These are phyloP conservation scores for Hawksworthiomyces lignivorus DNA, from an alignment of 2,329 filamentous ascomycete species.

Conservation along the genomic window DNA sequence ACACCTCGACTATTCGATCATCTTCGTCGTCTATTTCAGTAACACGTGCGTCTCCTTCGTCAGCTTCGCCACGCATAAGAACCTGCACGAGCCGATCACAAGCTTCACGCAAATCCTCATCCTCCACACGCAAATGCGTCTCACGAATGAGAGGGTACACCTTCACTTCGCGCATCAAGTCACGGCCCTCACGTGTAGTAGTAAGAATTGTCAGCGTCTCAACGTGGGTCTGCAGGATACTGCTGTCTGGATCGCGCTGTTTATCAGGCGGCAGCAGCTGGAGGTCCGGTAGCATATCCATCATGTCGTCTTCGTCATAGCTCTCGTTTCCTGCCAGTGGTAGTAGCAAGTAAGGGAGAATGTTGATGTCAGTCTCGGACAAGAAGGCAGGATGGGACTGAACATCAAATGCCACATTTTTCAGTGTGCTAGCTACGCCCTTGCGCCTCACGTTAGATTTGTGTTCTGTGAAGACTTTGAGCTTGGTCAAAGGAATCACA, in stretches of 20 bases:
- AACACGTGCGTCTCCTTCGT: slow-evolving; percentile 34
- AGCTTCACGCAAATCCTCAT: slow-evolving; percentile 74
- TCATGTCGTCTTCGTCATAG: slow-evolving; percentile 77
- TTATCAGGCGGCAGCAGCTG: slow-evolving; percentile 89
- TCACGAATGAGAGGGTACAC: slow-evolving; percentile 89
- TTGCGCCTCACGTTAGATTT: slow-evolving; percentile 73
- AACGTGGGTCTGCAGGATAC: slow-evolving; percentile 77
- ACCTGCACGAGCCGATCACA: slow-evolving; percentile 89
- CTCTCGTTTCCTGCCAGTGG: slow-evolving; percentile 85
- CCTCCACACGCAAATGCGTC: slow-evolving; percentile 67
- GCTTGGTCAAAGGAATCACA: slow-evolving; percentile 83
- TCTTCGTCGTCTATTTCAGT: slow-evolving; percentile 32
- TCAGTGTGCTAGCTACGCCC: slow-evolving; percentile 94
- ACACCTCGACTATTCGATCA: slow-evolving; percentile 46
- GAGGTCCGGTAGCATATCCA: slow-evolving; percentile 81
- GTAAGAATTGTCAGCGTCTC: slow-evolving; percentile 82
- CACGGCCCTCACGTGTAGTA: slow-evolving; percentile 66
- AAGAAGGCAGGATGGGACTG: slow-evolving; percentile 64
- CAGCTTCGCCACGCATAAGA: slow-evolving; percentile 63
- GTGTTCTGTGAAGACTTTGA: slow-evolving; percentile 92
- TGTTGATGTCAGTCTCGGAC: slow-evolving; percentile 63
- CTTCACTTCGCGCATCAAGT: slow-evolving; percentile 65
- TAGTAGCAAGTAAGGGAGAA: slow-evolving; percentile 81
- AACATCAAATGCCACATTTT: slow-evolving; percentile 84
- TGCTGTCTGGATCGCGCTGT: slow-evolving; percentile 65